phyloP scores from a whole-genome alignment of 768 basidiomycete species.

The Nidularia sp. region DNA sequence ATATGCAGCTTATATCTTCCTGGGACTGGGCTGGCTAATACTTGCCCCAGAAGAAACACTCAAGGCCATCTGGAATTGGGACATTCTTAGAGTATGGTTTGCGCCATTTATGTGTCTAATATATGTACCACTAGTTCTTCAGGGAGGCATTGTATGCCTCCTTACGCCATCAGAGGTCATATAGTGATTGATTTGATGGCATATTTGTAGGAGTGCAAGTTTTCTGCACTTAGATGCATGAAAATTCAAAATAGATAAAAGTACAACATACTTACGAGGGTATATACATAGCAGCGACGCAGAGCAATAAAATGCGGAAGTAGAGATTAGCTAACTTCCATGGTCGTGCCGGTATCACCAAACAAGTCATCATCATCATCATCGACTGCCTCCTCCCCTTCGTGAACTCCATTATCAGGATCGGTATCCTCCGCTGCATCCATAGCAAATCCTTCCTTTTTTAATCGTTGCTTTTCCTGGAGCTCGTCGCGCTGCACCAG shows the following conservation, averaged over 20 bases:
- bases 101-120: conserved; percentile 79
- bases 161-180: conserved; percentile 20
- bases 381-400: conserved; percentile 24
- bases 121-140: conserved; percentile 70
- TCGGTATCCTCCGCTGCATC: conserved; percentile 35
- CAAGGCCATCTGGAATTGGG: conserved; percentile 70
- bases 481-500: conserved; percentile 74
- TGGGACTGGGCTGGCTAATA: conserved; percentile 60
- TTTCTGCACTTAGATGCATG: too few species aligned
- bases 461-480: conserved; percentile 67
- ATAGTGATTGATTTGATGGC: not conserved
- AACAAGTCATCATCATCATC: conserved; percentile 36
- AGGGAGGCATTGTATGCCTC: conserved; percentile 59
- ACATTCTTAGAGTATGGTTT: conserved; percentile 78
- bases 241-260: too few species aligned
- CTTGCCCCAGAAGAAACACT: conserved; percentile 38
- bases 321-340: conserved; percentile 26
- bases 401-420: conserved; percentile 26
- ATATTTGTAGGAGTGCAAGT: not conserved
- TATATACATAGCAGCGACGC: too few species aligned
- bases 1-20: conserved; percentile 36
- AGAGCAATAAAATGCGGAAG: too few species aligned
- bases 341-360: conserved; percentile 41
- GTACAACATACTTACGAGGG: too few species aligned
- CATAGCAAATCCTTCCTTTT: conserved; percentile 59